phyloP scores from a whole-genome alignment of 352 stramenopile species.

The Lagenidium giganteum region DNA sequence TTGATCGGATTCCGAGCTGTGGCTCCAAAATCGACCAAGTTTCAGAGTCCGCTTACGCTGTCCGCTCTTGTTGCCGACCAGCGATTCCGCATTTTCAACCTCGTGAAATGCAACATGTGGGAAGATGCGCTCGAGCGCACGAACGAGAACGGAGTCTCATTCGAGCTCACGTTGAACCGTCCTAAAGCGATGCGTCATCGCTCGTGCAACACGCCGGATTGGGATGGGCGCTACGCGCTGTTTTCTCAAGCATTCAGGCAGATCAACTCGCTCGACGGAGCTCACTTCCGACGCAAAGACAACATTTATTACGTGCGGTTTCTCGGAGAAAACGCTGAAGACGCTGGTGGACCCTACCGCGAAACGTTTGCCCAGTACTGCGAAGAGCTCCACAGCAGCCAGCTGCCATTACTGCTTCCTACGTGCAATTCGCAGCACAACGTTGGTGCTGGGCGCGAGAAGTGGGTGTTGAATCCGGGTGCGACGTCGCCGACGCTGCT shows the following conservation, averaged over 20 bases:
- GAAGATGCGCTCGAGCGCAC: slow-evolving; percentile 59
- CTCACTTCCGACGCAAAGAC: slow-evolving; percentile 55
- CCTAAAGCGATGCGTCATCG: slow-evolving; percentile 81
- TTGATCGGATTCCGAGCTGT: slow-evolving; percentile 27
- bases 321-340: slow-evolving; percentile 80
- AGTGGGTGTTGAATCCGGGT: slow-evolving; percentile 87
- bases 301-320: slow-evolving; percentile 85
- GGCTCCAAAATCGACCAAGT: neutral
- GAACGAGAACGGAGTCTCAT: slow-evolving; percentile 25
- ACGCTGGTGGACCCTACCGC: slow-evolving; percentile 82
- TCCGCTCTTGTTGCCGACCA: slow-evolving; percentile 35
- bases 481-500: slow-evolving; percentile 35
- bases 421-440: slow-evolving; percentile 88
- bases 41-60: slow-evolving; percentile 15
- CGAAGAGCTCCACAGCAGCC: slow-evolving; percentile 71
- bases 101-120: slow-evolving; percentile 71
- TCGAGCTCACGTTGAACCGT: slow-evolving; percentile 78
- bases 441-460: slow-evolving; percentile 83
- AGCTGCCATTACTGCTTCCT: slow-evolving; percentile 86
- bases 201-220: slow-evolving; percentile 43
- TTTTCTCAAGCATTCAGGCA: slow-evolving; percentile 86
- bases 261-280: slow-evolving; percentile 52
- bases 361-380: slow-evolving; percentile 83
- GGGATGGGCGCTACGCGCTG: slow-evolving; percentile 55
- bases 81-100: slow-evolving; percentile 60